Percentiles rank a stretch among this genome's conserved stretches.
Evolutionary conservation across 2,329 filamentous ascomycete genomes (phyloP).

Genomic region (Whalleya microplaca): DNA sequence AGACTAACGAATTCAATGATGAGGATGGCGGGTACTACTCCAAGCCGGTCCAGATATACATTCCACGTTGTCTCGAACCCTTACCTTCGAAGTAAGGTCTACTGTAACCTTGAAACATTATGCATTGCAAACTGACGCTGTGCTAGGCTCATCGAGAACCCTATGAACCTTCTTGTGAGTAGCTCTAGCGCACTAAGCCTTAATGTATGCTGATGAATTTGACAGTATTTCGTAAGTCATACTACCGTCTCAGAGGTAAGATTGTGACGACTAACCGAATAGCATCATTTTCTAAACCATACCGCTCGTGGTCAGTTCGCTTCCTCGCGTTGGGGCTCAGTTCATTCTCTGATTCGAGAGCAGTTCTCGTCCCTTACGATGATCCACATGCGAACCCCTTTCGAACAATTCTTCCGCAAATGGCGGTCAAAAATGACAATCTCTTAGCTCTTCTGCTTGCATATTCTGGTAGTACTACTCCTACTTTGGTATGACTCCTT

Average conservation of each 20-base stretch:
- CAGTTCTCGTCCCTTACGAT: constrained; percentile 54
- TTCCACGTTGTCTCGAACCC: constrained; percentile 52
- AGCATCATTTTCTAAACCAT: constrained; percentile 73
- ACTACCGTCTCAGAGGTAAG: neutral
- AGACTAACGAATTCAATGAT: constrained; percentile 55
- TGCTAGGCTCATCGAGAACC: constrained; percentile 67
- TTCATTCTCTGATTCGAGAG: constrained; percentile 52
- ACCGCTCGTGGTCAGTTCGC: constrained; percentile 69
- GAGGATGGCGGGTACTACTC: constrained; percentile 70
- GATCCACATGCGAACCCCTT: constrained; percentile 57
- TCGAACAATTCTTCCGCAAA: constrained; percentile 53
- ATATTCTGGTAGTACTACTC: constrained; percentile 59
- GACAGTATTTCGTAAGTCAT: constrained; percentile 52
- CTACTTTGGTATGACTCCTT: neutral
- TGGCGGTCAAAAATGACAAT: constrained; percentile 71
- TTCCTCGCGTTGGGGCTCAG: constrained; percentile 51
- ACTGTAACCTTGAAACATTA: neutral
- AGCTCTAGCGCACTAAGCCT: neutral
- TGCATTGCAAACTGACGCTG: constrained; percentile 33
- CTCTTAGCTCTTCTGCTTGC: constrained; percentile 77
- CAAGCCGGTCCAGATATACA: constrained; percentile 65
- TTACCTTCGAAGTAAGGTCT: constrained; percentile 47
- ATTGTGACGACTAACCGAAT: constrained; percentile 36
- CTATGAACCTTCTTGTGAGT: constrained; percentile 73
- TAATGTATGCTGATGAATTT: constrained; percentile 24